These are phyloP conservation scores for Chloromonas sp. DNA, from an alignment of 163 green algal genomes.

Conservation along the genomic window DNA sequence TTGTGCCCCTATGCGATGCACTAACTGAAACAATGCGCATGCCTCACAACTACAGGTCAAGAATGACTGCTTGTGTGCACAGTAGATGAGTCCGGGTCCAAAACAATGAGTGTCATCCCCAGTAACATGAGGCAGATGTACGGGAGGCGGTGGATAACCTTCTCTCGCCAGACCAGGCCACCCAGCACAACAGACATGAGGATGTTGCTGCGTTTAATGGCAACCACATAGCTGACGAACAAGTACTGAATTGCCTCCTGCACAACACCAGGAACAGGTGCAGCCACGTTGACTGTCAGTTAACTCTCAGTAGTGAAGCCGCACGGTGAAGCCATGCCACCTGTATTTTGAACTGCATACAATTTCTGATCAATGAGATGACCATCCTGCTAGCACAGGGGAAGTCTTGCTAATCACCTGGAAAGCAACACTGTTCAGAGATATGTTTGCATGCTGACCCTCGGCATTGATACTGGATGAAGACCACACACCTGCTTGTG, in stretches of 20 bases:
- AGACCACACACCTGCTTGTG: neutral
- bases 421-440: no score
- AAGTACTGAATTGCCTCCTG: conserved; percentile 25
- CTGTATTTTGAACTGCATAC: no score
- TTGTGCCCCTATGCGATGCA: no score
- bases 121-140: conserved; percentile 32
- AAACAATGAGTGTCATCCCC: conserved; percentile 34
- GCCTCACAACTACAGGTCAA: neutral
- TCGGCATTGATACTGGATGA: no score
- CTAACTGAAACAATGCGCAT: no score
- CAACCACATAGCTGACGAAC: conserved; percentile 36
- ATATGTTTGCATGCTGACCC: no score
- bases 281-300: no score
- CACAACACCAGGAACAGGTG: neutral
- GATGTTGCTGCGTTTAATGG: conserved; percentile 41
- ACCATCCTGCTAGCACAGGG: no score
- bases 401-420: no score
- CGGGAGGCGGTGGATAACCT: neutral
- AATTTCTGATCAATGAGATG: no score
- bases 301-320: no score
- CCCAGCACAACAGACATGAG: neutral
- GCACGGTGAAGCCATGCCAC: no score
- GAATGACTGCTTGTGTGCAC: neutral
- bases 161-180: neutral
- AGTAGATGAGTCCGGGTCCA: neutral